Evolutionary conservation across 768 basidiomycete genomes (phyloP).

Genomic region (Cantharellus anzutake): DNA sequence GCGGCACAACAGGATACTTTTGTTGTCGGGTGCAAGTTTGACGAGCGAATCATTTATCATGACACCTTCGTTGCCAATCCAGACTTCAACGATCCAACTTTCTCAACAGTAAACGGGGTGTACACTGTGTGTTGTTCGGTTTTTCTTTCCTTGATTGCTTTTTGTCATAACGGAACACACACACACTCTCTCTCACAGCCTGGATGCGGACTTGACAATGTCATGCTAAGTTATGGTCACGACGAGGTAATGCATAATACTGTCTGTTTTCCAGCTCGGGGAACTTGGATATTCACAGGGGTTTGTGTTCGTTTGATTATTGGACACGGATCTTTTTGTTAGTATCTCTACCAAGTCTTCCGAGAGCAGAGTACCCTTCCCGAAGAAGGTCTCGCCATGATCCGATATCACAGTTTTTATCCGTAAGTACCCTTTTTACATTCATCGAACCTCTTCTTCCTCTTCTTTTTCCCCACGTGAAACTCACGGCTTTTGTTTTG

Average conservation of each 20-base stretch:
- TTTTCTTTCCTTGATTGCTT: neutral
- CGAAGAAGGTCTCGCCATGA: no score
- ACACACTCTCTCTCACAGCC: constrained; percentile 19
- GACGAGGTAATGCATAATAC: constrained; percentile 40
- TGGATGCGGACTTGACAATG: constrained; percentile 66
- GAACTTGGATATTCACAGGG: no score
- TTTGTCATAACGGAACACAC: neutral
- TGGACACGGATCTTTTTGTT: no score
- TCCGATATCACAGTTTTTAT: no score
- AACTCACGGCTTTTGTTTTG: neutral
- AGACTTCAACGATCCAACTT: constrained; percentile 40
- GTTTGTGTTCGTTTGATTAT: no score
- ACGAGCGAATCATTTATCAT: constrained; percentile 55
- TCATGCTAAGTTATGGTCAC: constrained; percentile 83
- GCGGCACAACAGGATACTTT: constrained; percentile 34
- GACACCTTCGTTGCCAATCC: constrained; percentile 62
- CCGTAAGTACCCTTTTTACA: neutral
- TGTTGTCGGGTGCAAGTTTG: constrained; percentile 70
- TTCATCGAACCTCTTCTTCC: constrained; percentile 20
- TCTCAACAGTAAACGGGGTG: constrained; percentile 53
- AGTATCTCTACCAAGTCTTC: no score
- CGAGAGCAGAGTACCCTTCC: no score
- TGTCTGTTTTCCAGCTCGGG: neutral
- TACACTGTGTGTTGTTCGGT: constrained; percentile 20
- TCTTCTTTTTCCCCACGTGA: constrained; percentile 81